These are phyloP conservation scores for Recurvomyces mirabilis DNA, from an alignment of 495 filamentous ascomycete species.

Conservation along the genomic window DNA sequence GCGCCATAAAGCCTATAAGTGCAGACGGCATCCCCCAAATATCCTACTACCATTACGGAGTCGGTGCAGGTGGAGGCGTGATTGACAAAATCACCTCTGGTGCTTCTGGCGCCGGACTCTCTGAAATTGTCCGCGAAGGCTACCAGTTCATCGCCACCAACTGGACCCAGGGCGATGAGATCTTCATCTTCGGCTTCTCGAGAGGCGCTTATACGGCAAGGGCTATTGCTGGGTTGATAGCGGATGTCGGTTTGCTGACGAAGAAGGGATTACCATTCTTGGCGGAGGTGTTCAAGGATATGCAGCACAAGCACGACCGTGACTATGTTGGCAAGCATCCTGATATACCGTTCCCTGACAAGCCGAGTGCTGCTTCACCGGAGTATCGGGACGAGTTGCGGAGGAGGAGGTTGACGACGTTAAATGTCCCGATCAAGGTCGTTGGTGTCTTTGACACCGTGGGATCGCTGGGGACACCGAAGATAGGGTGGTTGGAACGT, in stretches of 20 bases:
- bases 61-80: constrained; percentile 25
- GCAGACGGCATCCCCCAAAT: constrained; percentile 33
- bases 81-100: constrained; percentile 26
- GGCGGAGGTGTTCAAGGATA: constrained; percentile 54
- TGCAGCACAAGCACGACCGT: constrained; percentile 43
- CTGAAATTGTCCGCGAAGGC: constrained; percentile 50
- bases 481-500: constrained; percentile 27
- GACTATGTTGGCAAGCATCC: constrained; percentile 46
- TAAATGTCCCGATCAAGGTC: constrained; percentile 30
- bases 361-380: constrained; percentile 39
- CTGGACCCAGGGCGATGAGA: constrained; percentile 55
- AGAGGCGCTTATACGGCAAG: constrained; percentile 63
- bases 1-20: constrained; percentile 30
- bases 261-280: constrained; percentile 52
- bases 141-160: constrained; percentile 60
- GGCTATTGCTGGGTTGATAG: constrained; percentile 51
- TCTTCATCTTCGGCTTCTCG: constrained; percentile 61
- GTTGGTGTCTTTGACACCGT: constrained; percentile 35
- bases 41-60: constrained; percentile 32
- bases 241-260: constrained; percentile 51
- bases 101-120: constrained; percentile 27
- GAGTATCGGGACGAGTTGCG: constrained; percentile 28
- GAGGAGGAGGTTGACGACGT: constrained; percentile 25
- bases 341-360: constrained; percentile 45
- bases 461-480: constrained; percentile 26